Conservation (phyloP, 148 eudicot species). For the Cornus controversa region DNA sequence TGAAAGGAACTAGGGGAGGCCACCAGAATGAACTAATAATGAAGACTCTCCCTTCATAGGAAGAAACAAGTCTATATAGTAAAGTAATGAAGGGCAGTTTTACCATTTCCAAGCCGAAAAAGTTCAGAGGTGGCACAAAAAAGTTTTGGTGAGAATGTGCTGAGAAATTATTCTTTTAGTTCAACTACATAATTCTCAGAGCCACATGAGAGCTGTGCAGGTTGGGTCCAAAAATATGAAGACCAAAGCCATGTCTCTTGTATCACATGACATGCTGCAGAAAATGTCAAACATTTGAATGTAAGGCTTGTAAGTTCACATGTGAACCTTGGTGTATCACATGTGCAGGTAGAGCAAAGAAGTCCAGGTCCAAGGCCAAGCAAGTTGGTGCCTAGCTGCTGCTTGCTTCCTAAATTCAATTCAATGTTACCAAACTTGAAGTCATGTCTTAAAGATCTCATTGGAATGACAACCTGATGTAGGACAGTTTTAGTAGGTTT, state of each 20-base stretch:
- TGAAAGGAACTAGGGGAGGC: background rate
- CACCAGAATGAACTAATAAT: background rate
- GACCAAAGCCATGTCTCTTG: background rate
- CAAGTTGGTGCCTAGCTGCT: background rate
- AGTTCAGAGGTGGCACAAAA: too few relatives aligned
- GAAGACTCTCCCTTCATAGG: background rate
- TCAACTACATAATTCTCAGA: background rate
- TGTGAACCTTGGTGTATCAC: too few relatives aligned
- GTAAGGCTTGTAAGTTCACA: conserved; percentile 2
- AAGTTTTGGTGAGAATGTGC: too few relatives aligned
- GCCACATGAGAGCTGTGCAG: conserved; percentile 7
- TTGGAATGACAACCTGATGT: too few relatives aligned
- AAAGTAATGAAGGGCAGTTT: background rate
- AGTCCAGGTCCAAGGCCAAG: background rate
- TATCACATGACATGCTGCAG: conserved; percentile 17
- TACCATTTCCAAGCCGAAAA: background rate
- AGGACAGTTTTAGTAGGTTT: too few relatives aligned
- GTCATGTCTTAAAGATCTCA: too few relatives aligned
- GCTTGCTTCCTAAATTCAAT: background rate
- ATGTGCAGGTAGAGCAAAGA: too few relatives aligned
- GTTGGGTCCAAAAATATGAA: conserved; percentile 4
- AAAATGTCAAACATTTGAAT: background rate
- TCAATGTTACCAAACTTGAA: too few relatives aligned
- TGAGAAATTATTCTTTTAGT: too few relatives aligned
- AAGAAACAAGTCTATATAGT: background rate